Conservation (phyloP, 208 protist genomes). For the Acanthamoeba sp. region DNA sequence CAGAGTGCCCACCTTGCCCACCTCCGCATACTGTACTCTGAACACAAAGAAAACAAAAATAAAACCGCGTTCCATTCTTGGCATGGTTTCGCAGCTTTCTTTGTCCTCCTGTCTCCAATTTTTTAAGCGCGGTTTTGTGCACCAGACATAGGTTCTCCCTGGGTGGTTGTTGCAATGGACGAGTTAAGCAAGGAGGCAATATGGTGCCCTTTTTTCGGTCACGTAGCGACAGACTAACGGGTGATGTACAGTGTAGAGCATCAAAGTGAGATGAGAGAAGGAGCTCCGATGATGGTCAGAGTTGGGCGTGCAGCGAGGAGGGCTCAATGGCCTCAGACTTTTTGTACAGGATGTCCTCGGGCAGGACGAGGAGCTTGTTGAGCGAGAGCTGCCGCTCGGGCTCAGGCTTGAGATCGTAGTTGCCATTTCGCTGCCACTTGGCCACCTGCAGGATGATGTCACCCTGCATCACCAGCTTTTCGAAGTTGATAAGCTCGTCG, state of each 20-base stretch:
- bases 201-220: too few species aligned
- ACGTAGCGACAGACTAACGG: too few species aligned
- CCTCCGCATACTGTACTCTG: too few species aligned
- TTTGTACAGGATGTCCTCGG: constrained; percentile 66
- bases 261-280: background rate
- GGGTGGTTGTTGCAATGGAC: too few species aligned
- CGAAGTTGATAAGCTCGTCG: constrained; percentile 73
- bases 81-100: too few species aligned
- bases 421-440: constrained; percentile 11
- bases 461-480: constrained; percentile 72
- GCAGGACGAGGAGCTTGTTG: constrained; percentile 29
- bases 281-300: background rate
- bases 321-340: constrained; percentile 53
- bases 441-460: constrained; percentile 38
- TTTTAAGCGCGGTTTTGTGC: too few species aligned
- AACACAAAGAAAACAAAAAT: background rate
- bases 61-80: background rate
- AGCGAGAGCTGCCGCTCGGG: background rate
- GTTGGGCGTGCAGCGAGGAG: background rate
- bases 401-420: constrained; percentile 23
- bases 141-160: too few species aligned
- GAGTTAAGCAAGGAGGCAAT: too few species aligned
- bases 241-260: too few species aligned
- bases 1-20: too few species aligned
- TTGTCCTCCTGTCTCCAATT: too few species aligned